Evolutionary conservation across 1,139 yeast species (phyloP).

Genomic region (Meyerozyma smithsonii): DNA sequence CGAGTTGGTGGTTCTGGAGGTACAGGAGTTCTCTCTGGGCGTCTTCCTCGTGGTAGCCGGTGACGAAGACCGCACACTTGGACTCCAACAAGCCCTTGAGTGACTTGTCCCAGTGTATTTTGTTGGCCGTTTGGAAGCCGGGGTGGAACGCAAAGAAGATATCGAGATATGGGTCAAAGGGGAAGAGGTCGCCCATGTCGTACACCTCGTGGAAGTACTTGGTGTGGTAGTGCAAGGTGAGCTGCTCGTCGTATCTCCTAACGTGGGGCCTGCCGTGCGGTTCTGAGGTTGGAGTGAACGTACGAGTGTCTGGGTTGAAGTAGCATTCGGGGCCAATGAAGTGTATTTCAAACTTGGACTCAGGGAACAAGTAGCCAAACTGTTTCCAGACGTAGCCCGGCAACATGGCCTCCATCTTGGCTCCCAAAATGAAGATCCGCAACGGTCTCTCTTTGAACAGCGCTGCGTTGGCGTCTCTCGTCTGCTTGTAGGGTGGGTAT

Average conservation of each 20-base stretch:
- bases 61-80: conserved; percentile 85
- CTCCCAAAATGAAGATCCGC: conserved; percentile 84
- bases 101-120: conserved; percentile 76
- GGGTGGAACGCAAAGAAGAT: conserved; percentile 93
- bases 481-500: conserved; percentile 64
- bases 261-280: conserved; percentile 58
- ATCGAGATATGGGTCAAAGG: conserved; percentile 95
- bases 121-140: conserved; percentile 82
- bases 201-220: conserved; percentile 87
- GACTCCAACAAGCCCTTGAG: conserved; percentile 85
- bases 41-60: conserved; percentile 84
- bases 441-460: conserved; percentile 79
- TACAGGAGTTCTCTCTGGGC: conserved; percentile 65
- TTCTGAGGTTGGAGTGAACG: conserved; percentile 33
- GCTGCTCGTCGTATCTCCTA: conserved; percentile 68
- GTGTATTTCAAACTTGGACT: conserved; percentile 76
- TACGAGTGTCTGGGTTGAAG: conserved; percentile 52
- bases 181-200: conserved; percentile 91
- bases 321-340: conserved; percentile 92
- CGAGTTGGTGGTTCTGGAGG: conserved; percentile 56
- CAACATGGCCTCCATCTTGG: conserved; percentile 88
- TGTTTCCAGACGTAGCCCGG: conserved; percentile 98
- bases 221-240: conserved; percentile 78
- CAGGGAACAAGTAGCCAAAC: conserved; percentile 80
- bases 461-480: conserved; percentile 26